phyloP scores from a whole-genome alignment of 306 rosid species.

The Fragaria iinumae region DNA sequence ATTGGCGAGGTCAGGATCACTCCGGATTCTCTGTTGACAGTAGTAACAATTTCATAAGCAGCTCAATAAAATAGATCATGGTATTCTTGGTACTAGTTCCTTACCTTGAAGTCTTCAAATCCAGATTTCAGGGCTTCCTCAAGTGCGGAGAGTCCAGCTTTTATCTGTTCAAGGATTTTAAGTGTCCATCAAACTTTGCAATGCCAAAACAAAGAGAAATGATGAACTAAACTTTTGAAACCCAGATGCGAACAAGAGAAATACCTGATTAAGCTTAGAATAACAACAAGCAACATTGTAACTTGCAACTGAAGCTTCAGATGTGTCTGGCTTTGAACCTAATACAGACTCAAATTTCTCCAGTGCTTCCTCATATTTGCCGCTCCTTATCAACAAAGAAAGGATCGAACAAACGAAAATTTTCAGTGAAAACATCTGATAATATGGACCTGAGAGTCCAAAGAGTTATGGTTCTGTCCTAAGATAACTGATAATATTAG shows the following conservation, averaged over 20 bases:
- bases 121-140: constrained; percentile 83
- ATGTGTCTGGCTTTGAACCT: constrained; percentile 75
- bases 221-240: not conserved
- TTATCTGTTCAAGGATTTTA: constrained; percentile 40
- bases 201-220: constrained; percentile 5
- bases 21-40: constrained; percentile 74
- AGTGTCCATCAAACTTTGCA: not conserved
- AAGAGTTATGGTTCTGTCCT: not conserved
- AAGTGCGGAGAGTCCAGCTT: constrained; percentile 94
- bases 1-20: constrained; percentile 82
- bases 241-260: not conserved
- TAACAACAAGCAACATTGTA: constrained; percentile 96
- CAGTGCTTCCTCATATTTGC: constrained; percentile 84
- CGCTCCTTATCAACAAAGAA: constrained; percentile 42
- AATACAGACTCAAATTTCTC: constrained; percentile 84
- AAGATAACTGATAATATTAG: not conserved
- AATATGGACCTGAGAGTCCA: constrained; percentile 15
- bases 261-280: constrained; percentile 92
- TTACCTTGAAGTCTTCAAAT: constrained; percentile 95
- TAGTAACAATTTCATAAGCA: constrained; percentile 25
- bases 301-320: constrained; percentile 81
- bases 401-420: not conserved
- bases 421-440: not conserved
- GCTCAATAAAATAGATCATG: not conserved
- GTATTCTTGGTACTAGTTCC: not conserved